Evolutionary conservation across 192 early-diverging fungal genomes (phyloP), one percentile per base, ranked within the genome.

Genomic region (Entomortierella parvispora): DNA sequence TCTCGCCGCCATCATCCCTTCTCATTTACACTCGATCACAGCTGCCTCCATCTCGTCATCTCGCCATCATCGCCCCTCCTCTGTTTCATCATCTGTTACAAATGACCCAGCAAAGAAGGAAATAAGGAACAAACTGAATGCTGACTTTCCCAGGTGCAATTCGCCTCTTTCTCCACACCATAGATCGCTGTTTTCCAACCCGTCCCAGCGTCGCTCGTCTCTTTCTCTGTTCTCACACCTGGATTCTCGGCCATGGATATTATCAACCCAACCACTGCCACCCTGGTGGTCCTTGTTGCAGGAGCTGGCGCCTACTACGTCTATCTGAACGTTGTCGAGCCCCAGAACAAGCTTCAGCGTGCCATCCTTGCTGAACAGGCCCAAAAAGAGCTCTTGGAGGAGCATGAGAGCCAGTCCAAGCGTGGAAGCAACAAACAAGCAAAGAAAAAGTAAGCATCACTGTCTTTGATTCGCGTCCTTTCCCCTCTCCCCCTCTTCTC

Each of bases 371-470:
- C 74, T 12, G 74, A 77, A 33, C 74, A 77, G 32, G 74, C 66
- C 23, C 74, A 77, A 25, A 68, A 59, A 44, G 74, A 77, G 56
- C 74, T 77, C 46, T 23, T 77, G 53, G 66, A 77, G 11, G 74
- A 77, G 43, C 74, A 77, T 37, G 74, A 68, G 61, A 55, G 4
- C 23, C 25, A 68, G n/a, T 37, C 65, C 51, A 67, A 62, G 52
- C 65, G 66, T 31, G 65, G 59, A 51, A 68, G 55, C 48, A 64
- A 59, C 56, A 77, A 77, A 31, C 60, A 77, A 48, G 52, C 65
- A 15, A 68, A 68, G 43, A 68, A 77, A 40, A 77, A 68, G 74
- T 76, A 76, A 68, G 72, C 23, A 11, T 47, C 31, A 26, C 22
- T 60, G 20, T 40, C 12, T 25, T 23, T 15, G n/a, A 7, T 56